phyloP scores from a whole-genome alignment of 192 early-diverging fungal genomes.

The Linnemannia exigua region DNA sequence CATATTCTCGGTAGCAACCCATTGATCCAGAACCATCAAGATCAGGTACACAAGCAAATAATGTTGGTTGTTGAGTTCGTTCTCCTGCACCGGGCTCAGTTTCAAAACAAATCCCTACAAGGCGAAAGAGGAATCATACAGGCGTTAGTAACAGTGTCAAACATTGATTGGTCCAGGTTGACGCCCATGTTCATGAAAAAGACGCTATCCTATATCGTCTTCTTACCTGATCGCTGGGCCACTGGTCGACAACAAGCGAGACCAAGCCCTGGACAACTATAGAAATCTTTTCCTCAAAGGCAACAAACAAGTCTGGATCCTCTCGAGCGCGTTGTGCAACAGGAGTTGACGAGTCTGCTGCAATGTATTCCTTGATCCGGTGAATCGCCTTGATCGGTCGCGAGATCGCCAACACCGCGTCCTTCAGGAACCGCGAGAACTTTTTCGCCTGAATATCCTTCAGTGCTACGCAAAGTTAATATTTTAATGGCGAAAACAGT shows the following conservation, averaged over 20 bases:
- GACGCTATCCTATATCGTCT: too few relatives aligned
- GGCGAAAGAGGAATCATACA: not conserved
- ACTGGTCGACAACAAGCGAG: slow-evolving; percentile 4
- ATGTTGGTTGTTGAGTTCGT: slow-evolving; percentile 53
- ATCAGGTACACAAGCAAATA: slow-evolving; percentile 42
- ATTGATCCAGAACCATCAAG: slow-evolving; percentile 37
- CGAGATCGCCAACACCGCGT: slow-evolving; percentile 26
- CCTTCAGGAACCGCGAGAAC: slow-evolving; percentile 47
- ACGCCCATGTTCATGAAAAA: too few relatives aligned
- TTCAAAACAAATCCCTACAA: slow-evolving; percentile 27
- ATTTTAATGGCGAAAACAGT: not conserved
- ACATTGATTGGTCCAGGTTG: not conserved
- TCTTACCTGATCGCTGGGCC: slow-evolving; percentile 38
- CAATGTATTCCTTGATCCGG: slow-evolving; percentile 34
- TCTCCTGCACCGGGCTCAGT: slow-evolving; percentile 24
- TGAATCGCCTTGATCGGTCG: slow-evolving; percentile 46
- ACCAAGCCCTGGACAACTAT: slow-evolving; percentile 20
- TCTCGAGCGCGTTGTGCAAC: slow-evolving; percentile 18
- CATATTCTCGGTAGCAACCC: slow-evolving; percentile 42
- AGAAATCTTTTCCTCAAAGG: slow-evolving; percentile 35
- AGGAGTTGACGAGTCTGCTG: slow-evolving; percentile 3
- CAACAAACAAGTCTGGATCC: slow-evolving; percentile 8
- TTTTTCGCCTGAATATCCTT: slow-evolving; percentile 25
- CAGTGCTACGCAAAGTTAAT: slow-evolving; percentile 19
- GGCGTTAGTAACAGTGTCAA: not conserved